Conservation (phyloP, 805 yeast genomes). For the Scheffersomyces ergatensis region DNA sequence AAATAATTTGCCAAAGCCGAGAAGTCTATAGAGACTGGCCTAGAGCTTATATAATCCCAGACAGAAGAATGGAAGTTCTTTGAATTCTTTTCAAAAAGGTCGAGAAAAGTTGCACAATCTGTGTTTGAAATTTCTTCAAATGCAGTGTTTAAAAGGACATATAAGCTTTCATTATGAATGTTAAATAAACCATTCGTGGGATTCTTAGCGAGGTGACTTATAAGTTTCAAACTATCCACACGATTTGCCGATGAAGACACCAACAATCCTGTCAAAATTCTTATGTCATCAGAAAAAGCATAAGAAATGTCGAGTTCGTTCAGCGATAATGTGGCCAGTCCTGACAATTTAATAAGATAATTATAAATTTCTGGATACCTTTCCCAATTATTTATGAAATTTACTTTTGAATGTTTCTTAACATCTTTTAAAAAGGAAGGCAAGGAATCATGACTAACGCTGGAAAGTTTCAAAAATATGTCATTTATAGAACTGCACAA, state of each 20-base stretch:
- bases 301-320: constrained; percentile 20
- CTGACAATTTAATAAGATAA: too few relatives aligned
- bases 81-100: not conserved
- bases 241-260: constrained; percentile 3
- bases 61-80: not conserved
- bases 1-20: not conserved
- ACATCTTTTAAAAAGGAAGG: too few relatives aligned
- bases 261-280: constrained; percentile 17
- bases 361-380: too few relatives aligned
- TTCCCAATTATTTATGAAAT: too few relatives aligned
- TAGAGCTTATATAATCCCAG: not conserved
- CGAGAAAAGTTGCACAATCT: not conserved
- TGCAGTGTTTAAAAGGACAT: not conserved
- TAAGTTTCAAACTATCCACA: not conserved
- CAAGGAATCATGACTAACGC: too few relatives aligned
- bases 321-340: constrained; percentile 10
- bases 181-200: not conserved
- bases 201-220: not conserved
- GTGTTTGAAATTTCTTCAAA: not conserved
- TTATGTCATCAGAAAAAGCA: constrained; percentile 12
- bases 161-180: not conserved
- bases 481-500: too few relatives aligned
- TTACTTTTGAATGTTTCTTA: too few relatives aligned
- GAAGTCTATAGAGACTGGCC: not conserved
- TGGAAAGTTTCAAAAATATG: too few relatives aligned